phyloP scores from a whole-genome alignment of 1,284 basidiomycete genomes.

The Cryptococcus sp. region DNA sequence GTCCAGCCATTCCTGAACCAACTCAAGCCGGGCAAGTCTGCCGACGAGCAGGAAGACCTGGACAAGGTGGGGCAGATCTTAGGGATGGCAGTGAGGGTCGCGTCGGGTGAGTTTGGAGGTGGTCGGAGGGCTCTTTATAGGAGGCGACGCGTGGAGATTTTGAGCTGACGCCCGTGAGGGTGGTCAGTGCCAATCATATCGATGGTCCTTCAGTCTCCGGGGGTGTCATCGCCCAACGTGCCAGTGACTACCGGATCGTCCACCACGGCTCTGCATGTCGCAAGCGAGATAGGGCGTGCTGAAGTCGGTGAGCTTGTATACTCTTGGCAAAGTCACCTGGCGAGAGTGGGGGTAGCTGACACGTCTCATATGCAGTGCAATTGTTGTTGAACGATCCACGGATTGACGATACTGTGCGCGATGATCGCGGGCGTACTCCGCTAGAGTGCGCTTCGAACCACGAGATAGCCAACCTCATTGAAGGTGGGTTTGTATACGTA shows the following conservation, averaged over 20 bases:
- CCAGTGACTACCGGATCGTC: slow-evolving; percentile 62
- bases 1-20: slow-evolving; percentile 82
- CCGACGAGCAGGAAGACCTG: slow-evolving; percentile 52
- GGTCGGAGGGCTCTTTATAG: background rate
- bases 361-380: slow-evolving; percentile 50
- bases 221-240: slow-evolving; percentile 55
- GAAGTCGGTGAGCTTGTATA: slow-evolving; percentile 58
- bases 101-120: slow-evolving; percentile 47
- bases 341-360: background rate
- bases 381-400: slow-evolving; percentile 70
- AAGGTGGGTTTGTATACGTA: slow-evolving; percentile 56
- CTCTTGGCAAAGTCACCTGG: too few species aligned
- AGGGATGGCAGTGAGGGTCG: slow-evolving; percentile 82
- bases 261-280: slow-evolving; percentile 82
- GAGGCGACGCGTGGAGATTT: background rate
- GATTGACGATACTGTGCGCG: slow-evolving; percentile 75
- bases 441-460: slow-evolving; percentile 65
- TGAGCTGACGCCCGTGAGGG: background rate
- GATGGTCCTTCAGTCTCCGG: slow-evolving; percentile 69
- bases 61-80: slow-evolving; percentile 64
- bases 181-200: slow-evolving; percentile 54
- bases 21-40: slow-evolving; percentile 51
- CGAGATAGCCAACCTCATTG: slow-evolving; percentile 66
- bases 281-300: slow-evolving; percentile 70
- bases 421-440: slow-evolving; percentile 67